Evolutionary conservation across 2,329 filamentous ascomycete genomes (phyloP).

Genomic region (Grosmannia clavigera): DNA sequence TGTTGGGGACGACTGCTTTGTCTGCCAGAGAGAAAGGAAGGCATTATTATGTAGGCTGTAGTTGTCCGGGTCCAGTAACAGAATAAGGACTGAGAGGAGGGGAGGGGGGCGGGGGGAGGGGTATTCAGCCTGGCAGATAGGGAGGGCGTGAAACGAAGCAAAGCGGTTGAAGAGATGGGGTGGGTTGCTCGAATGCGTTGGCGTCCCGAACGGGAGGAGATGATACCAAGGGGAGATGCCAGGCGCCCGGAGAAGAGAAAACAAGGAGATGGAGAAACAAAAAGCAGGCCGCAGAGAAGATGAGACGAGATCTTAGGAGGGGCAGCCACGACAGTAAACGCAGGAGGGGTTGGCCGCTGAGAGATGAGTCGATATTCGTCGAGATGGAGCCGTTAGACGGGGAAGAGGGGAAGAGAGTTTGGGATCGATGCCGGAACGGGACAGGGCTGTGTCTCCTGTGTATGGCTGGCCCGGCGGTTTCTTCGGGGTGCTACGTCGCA

Average conservation of each 20-base stretch:
- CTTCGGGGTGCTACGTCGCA: neutral
- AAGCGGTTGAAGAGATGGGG: neutral
- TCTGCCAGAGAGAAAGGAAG: slow-evolving; percentile 42
- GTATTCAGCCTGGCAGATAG: neutral
- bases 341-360: neutral
- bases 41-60: slow-evolving; percentile 25
- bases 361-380: neutral
- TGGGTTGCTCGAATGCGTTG: neutral
- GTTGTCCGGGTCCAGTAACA: neutral
- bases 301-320: neutral
- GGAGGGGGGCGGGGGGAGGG: neutral
- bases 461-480: neutral
- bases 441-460: neutral
- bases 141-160: neutral
- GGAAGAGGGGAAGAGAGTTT: neutral
- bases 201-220: neutral
- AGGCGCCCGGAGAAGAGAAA: neutral
- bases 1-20: slow-evolving; percentile 43
- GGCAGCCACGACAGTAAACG: neutral
- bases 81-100: neutral
- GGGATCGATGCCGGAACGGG: neutral
- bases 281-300: neutral
- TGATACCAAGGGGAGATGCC: neutral
- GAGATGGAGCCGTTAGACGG: neutral
- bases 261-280: neutral